A percentile compares a stretch with the other conserved stretches of the same genome.
Conservation (phyloP, 2,329 filamentous ascomycete species). For the Hirsutella thompsonii region DNA sequence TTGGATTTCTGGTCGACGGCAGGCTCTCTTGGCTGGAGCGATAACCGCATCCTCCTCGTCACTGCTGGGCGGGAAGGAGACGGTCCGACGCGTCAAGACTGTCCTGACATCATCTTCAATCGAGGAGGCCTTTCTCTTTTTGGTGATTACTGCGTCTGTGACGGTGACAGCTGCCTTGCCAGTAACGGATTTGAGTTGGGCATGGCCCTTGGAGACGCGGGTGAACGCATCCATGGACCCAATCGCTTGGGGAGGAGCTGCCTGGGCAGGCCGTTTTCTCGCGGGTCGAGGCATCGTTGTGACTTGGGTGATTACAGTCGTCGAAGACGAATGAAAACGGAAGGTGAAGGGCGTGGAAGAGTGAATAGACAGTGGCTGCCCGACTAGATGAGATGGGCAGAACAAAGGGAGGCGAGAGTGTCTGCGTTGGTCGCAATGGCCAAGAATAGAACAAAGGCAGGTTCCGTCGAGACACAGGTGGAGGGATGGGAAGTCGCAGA, state of each 20-base stretch:
- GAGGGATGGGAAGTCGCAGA: no score
- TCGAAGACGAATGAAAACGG: neutral
- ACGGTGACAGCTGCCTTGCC: slow-evolving; percentile 20
- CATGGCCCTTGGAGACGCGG: slow-evolving; percentile 31
- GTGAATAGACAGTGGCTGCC: neutral
- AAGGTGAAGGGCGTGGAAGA: neutral
- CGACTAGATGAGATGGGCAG: neutral
- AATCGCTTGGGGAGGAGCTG: slow-evolving; percentile 3
- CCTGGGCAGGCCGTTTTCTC: slow-evolving; percentile 6
- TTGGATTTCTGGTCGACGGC: slow-evolving; percentile 13
- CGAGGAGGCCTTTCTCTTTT: slow-evolving; percentile 24
- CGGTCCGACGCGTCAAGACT: slow-evolving; percentile 12
- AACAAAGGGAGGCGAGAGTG: neutral
- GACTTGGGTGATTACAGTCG: neutral
- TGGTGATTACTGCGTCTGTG: slow-evolving; percentile 15
- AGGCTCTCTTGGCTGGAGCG: slow-evolving; percentile 14
- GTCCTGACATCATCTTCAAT: slow-evolving; percentile 12
- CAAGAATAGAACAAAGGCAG: no score
- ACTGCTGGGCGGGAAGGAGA: slow-evolving; percentile 21
- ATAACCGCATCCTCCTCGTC: slow-evolving; percentile 13
- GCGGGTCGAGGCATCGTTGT: slow-evolving; percentile 6
- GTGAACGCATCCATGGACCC: slow-evolving; percentile 29
- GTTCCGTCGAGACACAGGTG: no score
- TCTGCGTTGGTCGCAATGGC: no score
- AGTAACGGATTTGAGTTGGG: slow-evolving; percentile 11